Conservation (phyloP, 805 yeast genomes). For the Yarrowia sp. region DNA sequence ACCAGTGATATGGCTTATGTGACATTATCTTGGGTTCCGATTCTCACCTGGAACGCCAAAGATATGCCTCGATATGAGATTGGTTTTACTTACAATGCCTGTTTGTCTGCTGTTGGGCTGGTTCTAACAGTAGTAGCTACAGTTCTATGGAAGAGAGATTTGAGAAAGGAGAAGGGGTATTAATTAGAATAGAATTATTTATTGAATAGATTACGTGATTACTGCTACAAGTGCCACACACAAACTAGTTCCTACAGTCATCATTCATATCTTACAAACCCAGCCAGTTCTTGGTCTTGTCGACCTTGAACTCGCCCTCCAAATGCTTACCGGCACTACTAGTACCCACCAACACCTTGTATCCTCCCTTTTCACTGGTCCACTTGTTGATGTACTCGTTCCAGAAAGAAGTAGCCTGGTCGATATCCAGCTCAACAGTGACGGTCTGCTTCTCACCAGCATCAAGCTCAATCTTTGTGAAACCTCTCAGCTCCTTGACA, state of each 20-base stretch:
- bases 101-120: background rate
- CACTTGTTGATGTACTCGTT: constrained; percentile 20
- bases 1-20: constrained; percentile 3
- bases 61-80: constrained; percentile 18
- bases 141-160: background rate
- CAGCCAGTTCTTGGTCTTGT: constrained; percentile 4
- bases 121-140: background rate
- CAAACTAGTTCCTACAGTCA: too few species aligned
- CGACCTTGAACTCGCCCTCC: background rate
- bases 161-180: background rate
- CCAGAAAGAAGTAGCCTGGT: constrained; percentile 6
- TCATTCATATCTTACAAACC: background rate
- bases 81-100: constrained; percentile 15
- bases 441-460: constrained; percentile 32
- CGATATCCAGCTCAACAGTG: constrained; percentile 1
- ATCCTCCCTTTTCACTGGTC: background rate
- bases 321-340: constrained; percentile 13
- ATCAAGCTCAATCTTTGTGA: background rate
- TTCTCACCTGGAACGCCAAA: constrained; percentile 8
- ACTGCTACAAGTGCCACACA: too few species aligned
- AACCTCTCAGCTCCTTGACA: constrained; percentile 4
- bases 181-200: too few species aligned
- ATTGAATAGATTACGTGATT: background rate
- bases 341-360: background rate
- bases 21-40: constrained; percentile 8